A percentile compares a stretch with the other conserved stretches of the same genome.
These are phyloP conservation scores for Picea engelmannii DNA, from an alignment of 83 land plant genomes.

Conservation along the genomic window DNA sequence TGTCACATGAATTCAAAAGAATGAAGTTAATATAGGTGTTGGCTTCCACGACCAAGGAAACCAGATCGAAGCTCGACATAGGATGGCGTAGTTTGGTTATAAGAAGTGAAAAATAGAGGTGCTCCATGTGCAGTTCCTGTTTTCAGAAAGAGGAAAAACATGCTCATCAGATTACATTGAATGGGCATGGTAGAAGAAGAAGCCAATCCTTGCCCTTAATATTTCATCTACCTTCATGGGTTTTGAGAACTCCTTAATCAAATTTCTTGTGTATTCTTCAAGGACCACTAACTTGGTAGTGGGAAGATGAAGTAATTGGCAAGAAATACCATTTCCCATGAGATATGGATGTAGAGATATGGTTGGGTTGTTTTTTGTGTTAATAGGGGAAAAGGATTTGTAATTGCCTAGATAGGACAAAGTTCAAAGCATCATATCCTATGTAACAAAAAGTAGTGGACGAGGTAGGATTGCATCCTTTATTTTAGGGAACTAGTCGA, in stretches of 20 bases:
- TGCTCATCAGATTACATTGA: conserved; percentile 16
- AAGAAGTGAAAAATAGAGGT: conserved; percentile 24
- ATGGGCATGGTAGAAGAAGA: conserved; percentile 26
- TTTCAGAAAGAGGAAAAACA: conserved; percentile 4
- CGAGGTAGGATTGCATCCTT: too few relatives aligned
- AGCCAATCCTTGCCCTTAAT: neutral
- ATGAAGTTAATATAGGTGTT: conserved; percentile 24
- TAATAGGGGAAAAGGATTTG: too few relatives aligned
- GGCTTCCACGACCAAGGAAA: conserved; percentile 56
- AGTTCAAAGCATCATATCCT: too few relatives aligned
- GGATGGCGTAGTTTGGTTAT: neutral
- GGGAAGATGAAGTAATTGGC: neutral
- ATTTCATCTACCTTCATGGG: neutral
- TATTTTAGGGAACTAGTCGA: too few relatives aligned
- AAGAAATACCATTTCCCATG: neutral
- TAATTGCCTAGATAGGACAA: too few relatives aligned
- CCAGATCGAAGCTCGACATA: conserved; percentile 41
- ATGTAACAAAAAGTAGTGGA: too few relatives aligned
- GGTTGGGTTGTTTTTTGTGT: too few relatives aligned
- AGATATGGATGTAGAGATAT: neutral
- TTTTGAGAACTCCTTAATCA: neutral
- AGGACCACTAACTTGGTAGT: neutral
- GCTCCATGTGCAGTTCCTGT: conserved; percentile 11
- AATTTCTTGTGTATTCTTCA: neutral
- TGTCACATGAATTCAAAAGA: too few relatives aligned